Evolutionary conservation across 805 yeast species (phyloP), one percentile per base, ranked within the genome.

Genomic region (Metschnikowia santaceciliae): DNA sequence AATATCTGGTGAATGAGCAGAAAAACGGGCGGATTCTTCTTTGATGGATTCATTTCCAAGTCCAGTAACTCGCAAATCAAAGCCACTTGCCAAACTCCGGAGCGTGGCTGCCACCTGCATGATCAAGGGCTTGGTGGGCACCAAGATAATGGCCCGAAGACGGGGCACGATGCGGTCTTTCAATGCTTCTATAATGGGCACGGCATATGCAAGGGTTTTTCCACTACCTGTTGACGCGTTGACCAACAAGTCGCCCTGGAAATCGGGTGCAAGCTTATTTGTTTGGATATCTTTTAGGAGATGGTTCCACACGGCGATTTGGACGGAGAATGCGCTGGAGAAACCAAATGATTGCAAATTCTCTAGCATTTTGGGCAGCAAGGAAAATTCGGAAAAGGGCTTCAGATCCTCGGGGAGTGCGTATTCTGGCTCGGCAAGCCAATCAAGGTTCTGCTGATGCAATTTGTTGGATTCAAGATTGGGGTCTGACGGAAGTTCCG

Each of bases 181-280:
- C 47, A 92, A 72, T 2, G 82, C 70, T 54, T 91, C 90, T 2
- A 94, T 75, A 6, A 94, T 78, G 1, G 99, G 98, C 2, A 92
- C 76, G 46, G 83, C 76, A 62, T 92, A 92, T 2, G 97, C 95
- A 49, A 94, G 72, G 0, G 99, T 92, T 64, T 92, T 92, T 61
- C 99, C 99, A 0, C 96, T 87, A 40, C 99, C 99, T 0, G 99
- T 92, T 10, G 95, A 81, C 1, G 99, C 96, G 67, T 92, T 91
- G 5, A 92, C 96, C 42, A 92, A 72, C 17, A 90, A 67, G 67
- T 94, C 96, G 22, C 92, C 92, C 50, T 74, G 72, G 39, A 79
- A 73, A 48, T 76, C 81, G 1, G 88, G 85, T 17, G 67, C 67
- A 19, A 77, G 57, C 38, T 63, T 58, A 51, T 69, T 71, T 54